Conservation (phyloP, 148 eudicot genomes). For the Amaranthus cruentus region DNA sequence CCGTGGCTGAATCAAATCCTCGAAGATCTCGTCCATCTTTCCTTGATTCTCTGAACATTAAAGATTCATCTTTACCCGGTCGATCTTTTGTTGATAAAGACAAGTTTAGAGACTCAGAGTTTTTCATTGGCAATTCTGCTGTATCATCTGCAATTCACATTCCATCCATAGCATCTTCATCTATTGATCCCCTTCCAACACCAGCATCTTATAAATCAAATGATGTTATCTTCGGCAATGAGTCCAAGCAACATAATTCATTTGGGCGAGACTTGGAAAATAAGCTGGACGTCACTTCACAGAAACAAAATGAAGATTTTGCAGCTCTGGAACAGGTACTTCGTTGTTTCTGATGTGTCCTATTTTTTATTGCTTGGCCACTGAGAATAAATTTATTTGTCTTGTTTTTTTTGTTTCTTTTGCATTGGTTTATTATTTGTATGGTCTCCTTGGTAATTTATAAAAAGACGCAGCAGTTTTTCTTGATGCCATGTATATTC, state of each 20-base stretch:
- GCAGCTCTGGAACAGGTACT: slow-evolving; percentile 94
- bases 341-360: neutral
- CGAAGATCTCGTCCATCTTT: slow-evolving; percentile 83
- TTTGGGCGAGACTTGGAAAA: slow-evolving; percentile 34
- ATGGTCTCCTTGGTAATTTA: too few species aligned
- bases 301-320: slow-evolving; percentile 79
- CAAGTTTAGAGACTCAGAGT: slow-evolving; percentile 25
- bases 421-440: neutral
- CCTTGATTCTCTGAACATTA: slow-evolving; percentile 74
- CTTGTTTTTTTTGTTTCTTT: neutral
- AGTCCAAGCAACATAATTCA: slow-evolving; percentile 24
- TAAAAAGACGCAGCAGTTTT: too few species aligned
- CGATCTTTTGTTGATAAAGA: slow-evolving; percentile 33
- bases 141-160: slow-evolving; percentile 35
- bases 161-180: slow-evolving; percentile 16
- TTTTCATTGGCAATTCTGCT: slow-evolving; percentile 28
- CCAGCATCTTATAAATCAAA: slow-evolving; percentile 16
- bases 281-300: slow-evolving; percentile 40
- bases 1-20: slow-evolving; percentile 39
- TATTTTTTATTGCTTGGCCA: neutral
- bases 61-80: slow-evolving; percentile 38
- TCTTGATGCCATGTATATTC: too few species aligned
- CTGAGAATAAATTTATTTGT: neutral
- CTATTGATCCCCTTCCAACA: slow-evolving; percentile 27
- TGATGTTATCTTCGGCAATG: slow-evolving; percentile 31